Evolutionary conservation across 73 alveolate species (phyloP).

Genomic region (Paramecium primaurelia): DNA sequence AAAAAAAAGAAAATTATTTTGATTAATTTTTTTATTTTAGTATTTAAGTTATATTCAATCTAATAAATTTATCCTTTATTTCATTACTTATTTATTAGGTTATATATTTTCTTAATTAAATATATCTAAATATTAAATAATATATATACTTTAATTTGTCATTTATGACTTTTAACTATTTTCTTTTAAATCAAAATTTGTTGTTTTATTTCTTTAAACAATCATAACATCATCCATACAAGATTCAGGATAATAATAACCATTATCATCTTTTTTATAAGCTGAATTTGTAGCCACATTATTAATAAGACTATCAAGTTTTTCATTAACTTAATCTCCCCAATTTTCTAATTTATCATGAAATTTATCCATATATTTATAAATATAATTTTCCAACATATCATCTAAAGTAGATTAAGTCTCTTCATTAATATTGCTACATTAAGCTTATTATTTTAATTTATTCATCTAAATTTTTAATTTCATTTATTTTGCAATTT

Average conservation of each 20-base stretch:
- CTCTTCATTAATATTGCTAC: background rate
- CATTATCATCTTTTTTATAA: background rate
- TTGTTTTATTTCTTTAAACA: background rate
- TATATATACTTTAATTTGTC: background rate
- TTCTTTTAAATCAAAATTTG: background rate
- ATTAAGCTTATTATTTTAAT: background rate
- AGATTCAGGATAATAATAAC: conserved; percentile 27
- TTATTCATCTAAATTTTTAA: background rate
- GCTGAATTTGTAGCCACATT: background rate
- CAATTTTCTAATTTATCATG: conserved; percentile 39
- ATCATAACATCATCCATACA: conserved; percentile 12
- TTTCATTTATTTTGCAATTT: conserved; percentile 28
- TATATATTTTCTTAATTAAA: background rate
- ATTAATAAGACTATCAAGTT: background rate
- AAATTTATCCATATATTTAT: conserved; percentile 31
- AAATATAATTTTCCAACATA: conserved; percentile 14
- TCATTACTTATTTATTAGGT: background rate
- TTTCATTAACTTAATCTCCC: conserved; percentile 33
- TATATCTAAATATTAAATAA: background rate
- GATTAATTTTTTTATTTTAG: background rate
- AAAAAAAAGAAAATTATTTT: background rate
- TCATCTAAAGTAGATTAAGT: background rate
- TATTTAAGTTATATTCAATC: background rate
- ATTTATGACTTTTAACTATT: background rate
- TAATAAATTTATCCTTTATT: background rate